These are phyloP conservation scores for Nemania sp. DNA, from an alignment of 2,329 filamentous ascomycete genomes.

Conservation along the genomic window DNA sequence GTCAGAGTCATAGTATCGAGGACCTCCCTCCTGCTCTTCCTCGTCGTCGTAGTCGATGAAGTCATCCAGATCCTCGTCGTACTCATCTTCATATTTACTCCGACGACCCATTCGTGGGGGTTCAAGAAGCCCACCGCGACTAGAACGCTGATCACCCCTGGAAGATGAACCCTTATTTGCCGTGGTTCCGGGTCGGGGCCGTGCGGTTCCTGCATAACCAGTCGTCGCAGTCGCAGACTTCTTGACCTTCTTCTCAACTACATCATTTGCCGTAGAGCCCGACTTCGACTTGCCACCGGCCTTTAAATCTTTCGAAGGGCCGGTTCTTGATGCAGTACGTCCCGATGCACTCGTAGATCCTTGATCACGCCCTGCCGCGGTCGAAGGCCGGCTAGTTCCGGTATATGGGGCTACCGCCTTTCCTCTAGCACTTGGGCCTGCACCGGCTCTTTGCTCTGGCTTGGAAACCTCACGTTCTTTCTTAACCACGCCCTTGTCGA, in stretches of 20 bases:
- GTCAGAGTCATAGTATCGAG: constrained; percentile 70
- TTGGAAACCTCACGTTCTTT: constrained; percentile 63
- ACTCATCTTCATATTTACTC: constrained; percentile 68
- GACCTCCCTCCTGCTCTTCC: constrained; percentile 58
- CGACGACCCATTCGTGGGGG: constrained; percentile 50
- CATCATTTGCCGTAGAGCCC: constrained; percentile 52
- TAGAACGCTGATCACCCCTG: constrained; percentile 35
- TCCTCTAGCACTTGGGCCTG: constrained; percentile 47
- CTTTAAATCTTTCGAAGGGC: constrained; percentile 42
- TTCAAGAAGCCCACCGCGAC: constrained; percentile 52
- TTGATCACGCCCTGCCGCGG: constrained; percentile 39
- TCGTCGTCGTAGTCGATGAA: constrained; percentile 73
- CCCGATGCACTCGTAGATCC: constrained; percentile 32
- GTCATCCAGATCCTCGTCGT: constrained; percentile 70
- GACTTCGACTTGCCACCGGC: constrained; percentile 46
- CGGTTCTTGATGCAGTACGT: constrained; percentile 42
- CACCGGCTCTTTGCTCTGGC: constrained; percentile 57
- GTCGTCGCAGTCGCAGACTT: constrained; percentile 72
- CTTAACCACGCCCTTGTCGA: constrained; percentile 71
- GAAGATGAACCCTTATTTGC: constrained; percentile 46
- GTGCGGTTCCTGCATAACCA: constrained; percentile 73
- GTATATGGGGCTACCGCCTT: constrained; percentile 45
- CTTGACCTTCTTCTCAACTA: constrained; percentile 68
- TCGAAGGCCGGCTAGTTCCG: constrained; percentile 43
- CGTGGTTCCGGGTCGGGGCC: constrained; percentile 63